Base-by-base conservation (phyloP, 345 rosid species). In the Nasturtium officinale region DNA sequence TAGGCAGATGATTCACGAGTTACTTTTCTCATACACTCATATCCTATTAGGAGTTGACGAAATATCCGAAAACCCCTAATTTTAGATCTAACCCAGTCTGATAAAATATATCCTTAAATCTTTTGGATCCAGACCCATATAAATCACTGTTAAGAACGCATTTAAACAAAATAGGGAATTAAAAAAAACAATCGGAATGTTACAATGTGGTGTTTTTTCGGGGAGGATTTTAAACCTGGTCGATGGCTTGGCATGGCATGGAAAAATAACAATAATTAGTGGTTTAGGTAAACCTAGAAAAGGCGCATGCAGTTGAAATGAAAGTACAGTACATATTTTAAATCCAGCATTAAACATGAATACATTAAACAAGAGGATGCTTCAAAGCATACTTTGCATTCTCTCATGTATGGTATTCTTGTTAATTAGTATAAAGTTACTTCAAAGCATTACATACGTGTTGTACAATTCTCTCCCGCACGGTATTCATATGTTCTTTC, bases 381-480 rank as follows among this genome's bases (percentile, higher is more conserved):
- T 73, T 73, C 59, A 56, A 73, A 73, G 71, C 77, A 65, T 56
- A 73, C 6, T 65, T 73, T 73, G 52, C 8, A 65, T 57, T 56
- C 52, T 33, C 52, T 47, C 51, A 66, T 57, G 28, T 66, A 48
- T 72, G 35, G 67, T 48, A 57, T 45, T 55, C 32, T 15, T 59
- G 68, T 61, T 71, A 50, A 72, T 52, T 38, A n/a, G n/a, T n/a
- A 5, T n/a, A 51, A 61, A 74, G 53, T 66, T 16, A 38, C 67
- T 74, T 74, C 38, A 42, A 74, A 74, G 78, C 78, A 66, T 66
- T 54, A 74, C 20, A 66, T 66, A 74, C 72, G 38, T 74, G 66
- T 74, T 73, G 4, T 72, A 20, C 63, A 53, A 42, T 63, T 63
- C 28, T 72, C 65, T 37, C 26, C 52, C 59, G 52, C 77, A 65